Evolutionary conservation across 2,329 filamentous ascomycete genomes (phyloP), one percentile per base, ranked within the genome.

Genomic region (Tolypocladium cylindrosporum): DNA sequence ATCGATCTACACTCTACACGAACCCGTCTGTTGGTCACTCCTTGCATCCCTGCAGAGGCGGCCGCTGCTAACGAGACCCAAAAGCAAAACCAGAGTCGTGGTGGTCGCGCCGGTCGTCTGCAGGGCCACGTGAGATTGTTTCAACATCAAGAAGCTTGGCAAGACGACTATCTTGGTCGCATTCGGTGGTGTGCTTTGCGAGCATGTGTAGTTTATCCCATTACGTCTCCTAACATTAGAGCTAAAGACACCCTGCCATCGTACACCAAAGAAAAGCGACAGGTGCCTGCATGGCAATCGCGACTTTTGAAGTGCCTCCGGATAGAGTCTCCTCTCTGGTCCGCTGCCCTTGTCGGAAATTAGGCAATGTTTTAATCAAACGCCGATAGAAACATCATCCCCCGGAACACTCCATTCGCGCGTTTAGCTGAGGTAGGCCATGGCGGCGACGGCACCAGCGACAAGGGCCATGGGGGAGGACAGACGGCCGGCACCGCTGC

Each of bases 381-480:
- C 48, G 31, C 31, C 31, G 31, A 14, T n/a, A 21, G 10, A 37
- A 36, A 52, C 31, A 45, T 24, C 31, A 19, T 16, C 31, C 8
- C 14, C 40, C 19, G 6, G 19, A 24, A 6, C 14, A 52, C 10
- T 37, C 51, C 59, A 14, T 40, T 13, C 9, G 14, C n/a, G 19
- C 31, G n/a, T 24, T 66, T 69, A 71, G 62, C 66, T 66, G 45
- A 74, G 61, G 64, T 67, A 69, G 58, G 65, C 70, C 58, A 73
- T 62, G 61, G 68, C 72, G 55, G 68, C 68, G 57, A 68, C 63
- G 57, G 66, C 72, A 61, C 67, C 71, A 21, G 67, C 68, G 59
- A 72, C 62, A 31, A 73, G 66, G 52, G 66, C 69, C 58, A 72
- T 57, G 39, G 68, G 67, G 41, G 71, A 69, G 42, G 67, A 66